phyloP scores from a whole-genome alignment of 306 rosid genomes.

The Medicago ruthenica region DNA sequence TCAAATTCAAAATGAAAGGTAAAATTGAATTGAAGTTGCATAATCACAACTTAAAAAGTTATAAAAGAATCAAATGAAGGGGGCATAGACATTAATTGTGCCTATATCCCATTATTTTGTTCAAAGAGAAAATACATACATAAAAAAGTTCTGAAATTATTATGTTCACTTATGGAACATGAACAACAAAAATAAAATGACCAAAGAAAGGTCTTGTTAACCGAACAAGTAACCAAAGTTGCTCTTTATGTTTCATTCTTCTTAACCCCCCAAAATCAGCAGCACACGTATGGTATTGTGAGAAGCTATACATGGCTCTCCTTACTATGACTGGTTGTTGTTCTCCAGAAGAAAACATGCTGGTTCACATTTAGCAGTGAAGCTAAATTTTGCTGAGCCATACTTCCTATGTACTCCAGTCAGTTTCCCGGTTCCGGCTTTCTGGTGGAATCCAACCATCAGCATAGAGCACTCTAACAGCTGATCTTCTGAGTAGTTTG shows the following conservation, averaged over 20 bases:
- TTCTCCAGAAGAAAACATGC: constrained; percentile 73
- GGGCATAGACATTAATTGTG: no score
- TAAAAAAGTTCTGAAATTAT: neutral
- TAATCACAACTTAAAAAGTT: neutral
- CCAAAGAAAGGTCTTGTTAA: constrained; percentile 18
- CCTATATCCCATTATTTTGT: no score
- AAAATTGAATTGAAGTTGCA: constrained; percentile 14
- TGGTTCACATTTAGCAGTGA: constrained; percentile 68
- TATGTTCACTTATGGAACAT: neutral
- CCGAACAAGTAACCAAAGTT: constrained; percentile 22
- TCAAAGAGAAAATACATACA: neutral
- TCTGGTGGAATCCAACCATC: constrained; percentile 80
- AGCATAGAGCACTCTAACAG: constrained; percentile 72
- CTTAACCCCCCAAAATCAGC: neutral
- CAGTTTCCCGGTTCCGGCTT: constrained; percentile 77
- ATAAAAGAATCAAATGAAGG: neutral
- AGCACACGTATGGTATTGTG: neutral
- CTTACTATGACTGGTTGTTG: neutral
- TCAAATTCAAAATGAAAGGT: neutral
- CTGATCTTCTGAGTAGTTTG: constrained; percentile 78
- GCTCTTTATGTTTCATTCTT: constrained; percentile 2
- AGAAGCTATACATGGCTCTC: neutral
- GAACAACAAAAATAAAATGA: neutral
- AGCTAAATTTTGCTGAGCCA: constrained; percentile 63
- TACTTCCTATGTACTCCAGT: constrained; percentile 87